A percentile compares a stretch with the other conserved stretches of the same genome.
Conservation (phyloP, 768 basidiomycete species). For the Mrakia blollopis region DNA sequence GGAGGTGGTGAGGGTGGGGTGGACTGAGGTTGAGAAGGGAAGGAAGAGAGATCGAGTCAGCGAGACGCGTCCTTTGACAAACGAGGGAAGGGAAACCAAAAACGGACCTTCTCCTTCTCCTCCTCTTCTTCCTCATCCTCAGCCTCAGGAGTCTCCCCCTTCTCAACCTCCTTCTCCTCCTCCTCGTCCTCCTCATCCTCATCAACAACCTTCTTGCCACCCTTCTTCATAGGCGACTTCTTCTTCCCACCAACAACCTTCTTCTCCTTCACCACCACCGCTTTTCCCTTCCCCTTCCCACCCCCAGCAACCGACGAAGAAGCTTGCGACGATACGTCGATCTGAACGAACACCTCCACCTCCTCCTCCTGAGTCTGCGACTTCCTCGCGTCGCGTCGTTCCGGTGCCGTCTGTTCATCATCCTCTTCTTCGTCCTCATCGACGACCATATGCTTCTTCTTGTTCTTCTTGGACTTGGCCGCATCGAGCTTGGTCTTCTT, state of each 20-base stretch:
- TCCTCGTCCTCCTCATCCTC: neutral
- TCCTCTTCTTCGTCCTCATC: neutral
- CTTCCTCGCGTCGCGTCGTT: neutral
- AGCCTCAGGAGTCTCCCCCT: neutral
- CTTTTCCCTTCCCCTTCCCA: neutral
- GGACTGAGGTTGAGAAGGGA: neutral
- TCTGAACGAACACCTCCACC: neutral
- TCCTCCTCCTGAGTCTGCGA: neutral
- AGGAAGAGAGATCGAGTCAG: neutral
- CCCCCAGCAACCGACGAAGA: neutral
- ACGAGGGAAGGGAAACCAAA: neutral
- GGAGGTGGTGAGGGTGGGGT: neutral
- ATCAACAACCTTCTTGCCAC: neutral
- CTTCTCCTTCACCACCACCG: neutral
- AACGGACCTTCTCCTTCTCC: neutral
- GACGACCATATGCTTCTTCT: neutral
- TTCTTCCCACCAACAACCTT: neutral
- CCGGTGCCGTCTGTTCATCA: too few species aligned
- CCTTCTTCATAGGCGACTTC: constrained; percentile 9
- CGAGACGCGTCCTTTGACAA: too few species aligned
- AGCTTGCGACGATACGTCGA: neutral
- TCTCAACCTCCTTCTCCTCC: neutral
- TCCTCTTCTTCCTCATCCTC: neutral
- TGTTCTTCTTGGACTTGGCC: neutral
- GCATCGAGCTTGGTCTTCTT: neutral